Evolutionary conservation across 2,329 filamentous ascomycete species (phyloP).

Genomic region (Epicoccum nigrum): DNA sequence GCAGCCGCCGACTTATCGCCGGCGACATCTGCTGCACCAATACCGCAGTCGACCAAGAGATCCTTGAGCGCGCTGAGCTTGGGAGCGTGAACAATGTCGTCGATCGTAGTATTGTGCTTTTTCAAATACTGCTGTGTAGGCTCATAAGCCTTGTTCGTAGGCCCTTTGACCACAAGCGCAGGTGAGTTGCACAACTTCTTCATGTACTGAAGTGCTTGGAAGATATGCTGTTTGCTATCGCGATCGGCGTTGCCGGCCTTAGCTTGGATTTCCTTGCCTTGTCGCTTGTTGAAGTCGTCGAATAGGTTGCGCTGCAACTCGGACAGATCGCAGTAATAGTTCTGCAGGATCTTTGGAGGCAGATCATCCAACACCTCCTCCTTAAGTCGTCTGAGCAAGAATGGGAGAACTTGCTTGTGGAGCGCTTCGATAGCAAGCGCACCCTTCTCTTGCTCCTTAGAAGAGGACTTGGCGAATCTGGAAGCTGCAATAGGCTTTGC

Average conservation of each 20-base stretch:
- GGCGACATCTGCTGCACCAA: slow-evolving; percentile 66
- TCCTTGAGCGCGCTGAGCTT: slow-evolving; percentile 91
- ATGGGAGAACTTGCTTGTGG: slow-evolving; percentile 96
- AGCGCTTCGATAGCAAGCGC: slow-evolving; percentile 96
- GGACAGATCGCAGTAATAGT: slow-evolving; percentile 98
- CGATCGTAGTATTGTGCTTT: slow-evolving; percentile 78
- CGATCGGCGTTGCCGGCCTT: slow-evolving; percentile 82
- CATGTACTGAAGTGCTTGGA: slow-evolving; percentile 99
- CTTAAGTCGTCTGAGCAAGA: slow-evolving; percentile 93
- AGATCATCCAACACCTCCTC: slow-evolving; percentile 96
- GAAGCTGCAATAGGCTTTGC: slow-evolving; percentile 94
- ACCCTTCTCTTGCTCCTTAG: slow-evolving; percentile 96
- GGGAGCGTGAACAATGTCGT: slow-evolving; percentile 86
- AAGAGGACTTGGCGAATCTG: slow-evolving; percentile 94
- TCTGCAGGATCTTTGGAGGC: slow-evolving; percentile 97
- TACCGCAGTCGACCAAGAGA: slow-evolving; percentile 96
- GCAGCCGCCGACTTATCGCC: slow-evolving; percentile 53
- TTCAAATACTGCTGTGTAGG: slow-evolving; percentile 82
- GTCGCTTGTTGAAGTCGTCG: slow-evolving; percentile 93
- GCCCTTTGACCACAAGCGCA: slow-evolving; percentile 86
- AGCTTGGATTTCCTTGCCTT: slow-evolving; percentile 83
- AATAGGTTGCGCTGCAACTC: slow-evolving; percentile 95
- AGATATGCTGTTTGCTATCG: slow-evolving; percentile 96
- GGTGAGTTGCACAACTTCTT: slow-evolving; percentile 98
- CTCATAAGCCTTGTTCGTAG: slow-evolving; percentile 87